Base-by-base conservation (phyloP, 192 early-diverging fungal species). In the Glomus cerebriforme region DNA sequence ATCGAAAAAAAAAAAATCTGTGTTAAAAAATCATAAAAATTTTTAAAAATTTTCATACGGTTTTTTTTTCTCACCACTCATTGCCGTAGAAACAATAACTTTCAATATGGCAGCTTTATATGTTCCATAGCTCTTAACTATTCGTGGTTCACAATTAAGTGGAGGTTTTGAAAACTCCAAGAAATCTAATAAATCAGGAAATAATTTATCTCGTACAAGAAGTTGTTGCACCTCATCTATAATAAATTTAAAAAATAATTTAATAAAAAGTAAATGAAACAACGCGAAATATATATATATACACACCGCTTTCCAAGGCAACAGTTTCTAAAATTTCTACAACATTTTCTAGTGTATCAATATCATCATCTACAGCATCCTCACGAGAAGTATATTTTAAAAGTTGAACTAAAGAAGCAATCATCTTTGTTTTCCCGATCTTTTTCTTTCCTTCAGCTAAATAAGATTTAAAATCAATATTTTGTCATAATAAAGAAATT, bases 91-190 rank as follows among this genome's bases (percentile, higher is more conserved):
- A 7, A 90, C 85, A 13, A 85, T 81, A 7, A 85, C 79, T 64
- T 87, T 88, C 29, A 87, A 78, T 15, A 88, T 35, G 1, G 81
- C 81, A 34, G 83, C 81, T 35, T 83, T 83, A 32, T 82, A 83
- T 26, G 83, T 84, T 15, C 78, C 82, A 82, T 87, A 82, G 26
- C 82, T 85, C 31, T 90, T 85, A 27, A 84, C 75, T n/a, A 87
- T 85, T 43, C 86, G 85, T 76, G 86, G 78, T 43, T 82, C 83
- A 47, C 80, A 82, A 32, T 82, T 79, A n/a, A 85, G 79, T 34
- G 84, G 81, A 5, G 80, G 77, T 70, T 81, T 81, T 12, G 83
- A 73, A 54, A 82, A 29, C 29, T 88, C 85, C 15, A 88, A 66
- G 54, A 87, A 84, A 60, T 86, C 81, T 19, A 90, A 64, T 31